phyloP scores from a whole-genome alignment of 441 rosid species.

The Pelargonium cotyledonis region DNA sequence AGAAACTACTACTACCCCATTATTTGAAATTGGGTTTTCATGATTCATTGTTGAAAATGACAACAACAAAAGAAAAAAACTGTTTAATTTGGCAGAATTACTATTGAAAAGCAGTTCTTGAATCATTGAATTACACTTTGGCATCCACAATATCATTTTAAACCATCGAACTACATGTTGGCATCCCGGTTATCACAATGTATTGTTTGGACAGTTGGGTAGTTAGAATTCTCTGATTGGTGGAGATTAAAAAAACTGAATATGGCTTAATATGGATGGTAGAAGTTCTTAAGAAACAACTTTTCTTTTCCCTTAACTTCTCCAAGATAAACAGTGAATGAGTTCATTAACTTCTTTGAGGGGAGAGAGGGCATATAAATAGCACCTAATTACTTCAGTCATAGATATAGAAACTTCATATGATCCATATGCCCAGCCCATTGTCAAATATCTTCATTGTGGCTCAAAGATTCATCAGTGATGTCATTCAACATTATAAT shows the following conservation, averaged over 20 bases:
- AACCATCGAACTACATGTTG: background rate
- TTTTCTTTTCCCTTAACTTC: background rate
- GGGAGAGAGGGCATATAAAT: too few relatives aligned
- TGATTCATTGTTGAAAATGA: background rate
- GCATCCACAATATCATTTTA: background rate
- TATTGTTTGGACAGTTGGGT: background rate
- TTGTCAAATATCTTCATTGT: background rate
- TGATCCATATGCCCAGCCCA: background rate
- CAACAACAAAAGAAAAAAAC: background rate
- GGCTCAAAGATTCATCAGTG: background rate
- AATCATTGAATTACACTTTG: background rate
- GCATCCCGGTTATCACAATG: background rate
- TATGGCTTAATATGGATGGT: background rate
- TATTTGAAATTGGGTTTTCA: slow-evolving; percentile 1
- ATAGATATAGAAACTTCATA: too few relatives aligned
- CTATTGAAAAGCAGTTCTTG: background rate
- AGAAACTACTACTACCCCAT: background rate
- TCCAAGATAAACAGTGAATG: background rate
- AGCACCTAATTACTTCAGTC: too few relatives aligned
- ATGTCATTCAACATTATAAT: background rate
- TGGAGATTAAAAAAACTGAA: background rate
- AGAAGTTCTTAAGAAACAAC: background rate
- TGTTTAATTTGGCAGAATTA: background rate
- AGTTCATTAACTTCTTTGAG: background rate
- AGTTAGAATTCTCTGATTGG: background rate